Conservation (phyloP, 352 stramenopile genomes). For the Globisporangium canariense region DNA sequence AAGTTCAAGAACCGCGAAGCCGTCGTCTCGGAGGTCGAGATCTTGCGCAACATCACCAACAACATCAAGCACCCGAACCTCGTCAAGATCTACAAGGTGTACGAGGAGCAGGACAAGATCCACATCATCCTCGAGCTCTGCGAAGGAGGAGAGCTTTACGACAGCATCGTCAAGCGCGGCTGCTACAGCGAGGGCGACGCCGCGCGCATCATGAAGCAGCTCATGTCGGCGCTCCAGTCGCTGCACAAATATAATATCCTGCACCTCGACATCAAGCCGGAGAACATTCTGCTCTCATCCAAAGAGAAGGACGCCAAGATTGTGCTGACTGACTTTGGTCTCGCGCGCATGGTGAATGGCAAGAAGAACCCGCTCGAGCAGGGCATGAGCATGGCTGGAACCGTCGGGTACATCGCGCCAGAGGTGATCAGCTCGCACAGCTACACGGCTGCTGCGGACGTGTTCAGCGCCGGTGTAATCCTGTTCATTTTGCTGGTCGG, state of each 20-base stretch:
- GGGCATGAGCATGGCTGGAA: constrained; percentile 67
- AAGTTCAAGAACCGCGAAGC: constrained; percentile 74
- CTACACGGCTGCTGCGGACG: constrained; percentile 67
- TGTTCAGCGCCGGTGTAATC: constrained; percentile 81
- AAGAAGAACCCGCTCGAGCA: constrained; percentile 61
- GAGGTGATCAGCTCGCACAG: constrained; percentile 66
- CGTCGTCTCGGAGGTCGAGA: constrained; percentile 72
- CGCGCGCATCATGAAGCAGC: constrained; percentile 58
- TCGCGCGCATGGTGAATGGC: constrained; percentile 72
- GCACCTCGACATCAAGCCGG: constrained; percentile 76
- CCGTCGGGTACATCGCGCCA: constrained; percentile 75
- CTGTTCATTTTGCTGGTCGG: constrained; percentile 77
- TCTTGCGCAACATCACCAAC: constrained; percentile 79
- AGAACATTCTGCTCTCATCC: constrained; percentile 74
- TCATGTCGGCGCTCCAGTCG: constrained; percentile 58
- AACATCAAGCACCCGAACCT: constrained; percentile 77
- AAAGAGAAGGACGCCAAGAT: constrained; percentile 57
- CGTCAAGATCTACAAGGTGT: constrained; percentile 79
- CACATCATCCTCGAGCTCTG: constrained; percentile 79
- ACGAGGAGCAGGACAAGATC: constrained; percentile 78
- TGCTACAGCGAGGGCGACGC: constrained; percentile 67
- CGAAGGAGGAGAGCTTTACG: constrained; percentile 71
- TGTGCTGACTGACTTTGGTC: constrained; percentile 72
- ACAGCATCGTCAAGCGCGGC: constrained; percentile 60
- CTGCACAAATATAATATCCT: constrained; percentile 77